Base-by-base conservation (phyloP, 495 filamentous ascomycete species). In the Glarea lozoyensis region DNA sequence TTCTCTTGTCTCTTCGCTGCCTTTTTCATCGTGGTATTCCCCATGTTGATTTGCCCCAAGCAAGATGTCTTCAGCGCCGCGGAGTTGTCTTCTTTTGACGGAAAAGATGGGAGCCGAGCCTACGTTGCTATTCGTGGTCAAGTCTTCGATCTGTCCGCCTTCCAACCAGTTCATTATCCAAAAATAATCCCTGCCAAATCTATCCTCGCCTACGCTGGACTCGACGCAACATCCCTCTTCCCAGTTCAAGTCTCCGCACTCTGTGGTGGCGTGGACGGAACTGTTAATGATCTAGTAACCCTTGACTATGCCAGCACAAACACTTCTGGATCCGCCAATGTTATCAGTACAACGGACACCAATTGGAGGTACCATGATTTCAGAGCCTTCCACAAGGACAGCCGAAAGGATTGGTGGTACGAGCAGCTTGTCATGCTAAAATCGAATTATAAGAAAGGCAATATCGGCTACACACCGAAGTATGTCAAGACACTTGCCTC, bases 181-280 rank as follows among this genome's bases (percentile, higher is more conserved):
- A 69, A 64, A 45, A 74, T 88, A 45, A 72, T 98, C 33, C 75
- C 78, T 1, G 53, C 75, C 23, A 75, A 79, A 42, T 58, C 70
- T 4, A 60, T 96, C 35, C 67, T 80, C 44, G 78, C 81, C 45
- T 99, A 97, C 54, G 88, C 81, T 37, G 92, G 92, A 31, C 56
- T 76, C 13, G 92, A 97, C 53, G 86, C 88, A 35, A 89, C 88
- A 13, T 68, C 72, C 32, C 70, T 99, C 11, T 99, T 99, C 65
- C 92, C 92, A 0, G 72, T 99, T 10, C 92, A 99, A 58, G 92
- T 97, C 12, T 93, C 85, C 3, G 86, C 90, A 25, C 68, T 97
- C 27, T 99, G 92, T 62, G 75, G 82, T 34, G 92, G 92, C 25
- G 72, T 71, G 21, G 61, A 75, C 40, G 86, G 84, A 17, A 33